phyloP scores from a whole-genome alignment of 176 grass and related monocot genomes.

The Zizania latifolia region DNA sequence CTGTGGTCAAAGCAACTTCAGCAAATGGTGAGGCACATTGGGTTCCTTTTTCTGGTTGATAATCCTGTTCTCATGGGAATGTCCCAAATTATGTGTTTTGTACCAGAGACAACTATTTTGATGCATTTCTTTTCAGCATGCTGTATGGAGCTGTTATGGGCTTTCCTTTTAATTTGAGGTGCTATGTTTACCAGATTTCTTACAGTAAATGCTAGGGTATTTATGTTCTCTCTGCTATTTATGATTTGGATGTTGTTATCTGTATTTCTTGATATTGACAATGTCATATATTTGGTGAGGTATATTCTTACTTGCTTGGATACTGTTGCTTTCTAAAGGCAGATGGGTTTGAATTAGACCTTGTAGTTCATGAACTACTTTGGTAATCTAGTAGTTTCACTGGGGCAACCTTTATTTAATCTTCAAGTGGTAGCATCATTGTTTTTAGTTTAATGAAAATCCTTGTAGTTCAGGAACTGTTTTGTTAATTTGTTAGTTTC shows the following conservation, averaged over 20 bases:
- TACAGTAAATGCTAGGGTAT: not conserved
- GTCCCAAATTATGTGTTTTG: not conserved
- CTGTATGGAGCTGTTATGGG: not conserved
- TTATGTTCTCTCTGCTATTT: not conserved
- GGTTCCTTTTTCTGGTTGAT: not conserved
- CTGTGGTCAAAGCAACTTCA: not conserved
- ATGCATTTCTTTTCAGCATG: not conserved
- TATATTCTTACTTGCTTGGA: not conserved
- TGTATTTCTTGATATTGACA: not conserved
- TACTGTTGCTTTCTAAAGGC: not conserved
- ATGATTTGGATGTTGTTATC: not conserved
- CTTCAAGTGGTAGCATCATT: not conserved
- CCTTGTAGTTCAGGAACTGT: not conserved
- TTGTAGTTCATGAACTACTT: not conserved
- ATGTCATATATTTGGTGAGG: not conserved
- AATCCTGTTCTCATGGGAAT: not conserved
- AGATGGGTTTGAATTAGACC: not conserved
- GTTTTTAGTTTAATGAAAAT: not conserved
- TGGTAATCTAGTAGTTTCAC: not conserved
- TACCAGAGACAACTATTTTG: not conserved
- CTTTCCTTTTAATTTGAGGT: not conserved
- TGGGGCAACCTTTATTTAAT: not conserved
- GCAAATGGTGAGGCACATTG: conserved; percentile 6
- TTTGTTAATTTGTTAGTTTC: not conserved
- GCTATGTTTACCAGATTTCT: not conserved